phyloP scores from a whole-genome alignment of 805 yeast genomes.

The Priceomyces medius region DNA sequence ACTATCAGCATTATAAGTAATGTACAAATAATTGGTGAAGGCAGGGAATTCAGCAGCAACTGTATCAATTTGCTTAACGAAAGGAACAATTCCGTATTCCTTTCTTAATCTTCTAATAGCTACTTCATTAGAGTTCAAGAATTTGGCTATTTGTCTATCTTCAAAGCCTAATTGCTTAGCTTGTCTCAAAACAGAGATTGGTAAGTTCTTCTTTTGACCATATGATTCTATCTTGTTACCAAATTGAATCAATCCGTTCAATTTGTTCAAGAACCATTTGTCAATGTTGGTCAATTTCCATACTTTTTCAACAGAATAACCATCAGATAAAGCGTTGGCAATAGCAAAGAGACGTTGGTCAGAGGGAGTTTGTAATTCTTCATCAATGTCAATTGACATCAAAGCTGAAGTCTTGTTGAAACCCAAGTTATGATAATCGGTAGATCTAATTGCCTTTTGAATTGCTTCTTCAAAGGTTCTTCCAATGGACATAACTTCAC shows the following conservation, averaged over 20 bases:
- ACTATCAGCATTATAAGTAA: constrained; percentile 89
- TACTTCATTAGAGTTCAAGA: constrained; percentile 84
- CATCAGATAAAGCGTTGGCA: constrained; percentile 88
- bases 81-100: constrained; percentile 83
- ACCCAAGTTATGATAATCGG: constrained; percentile 94
- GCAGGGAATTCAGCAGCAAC: constrained; percentile 99
- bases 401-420: constrained; percentile 82
- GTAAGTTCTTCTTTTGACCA: constrained; percentile 60
- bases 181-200: constrained; percentile 63
- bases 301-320: constrained; percentile 88
- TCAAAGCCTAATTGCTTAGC: constrained; percentile 97
- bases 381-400: constrained; percentile 88
- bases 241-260: constrained; percentile 70
- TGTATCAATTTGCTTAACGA: constrained; percentile 95
- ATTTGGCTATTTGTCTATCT: constrained; percentile 92
- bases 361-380: constrained; percentile 94
- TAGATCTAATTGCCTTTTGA: constrained; percentile 95
- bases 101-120: constrained; percentile 87
- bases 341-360: constrained; percentile 95
- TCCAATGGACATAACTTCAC: constrained; percentile 98
- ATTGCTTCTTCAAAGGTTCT: constrained; percentile 97
- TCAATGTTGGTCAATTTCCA: constrained; percentile 91
- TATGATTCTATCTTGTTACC: constrained; percentile 60
- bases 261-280: constrained; percentile 92
- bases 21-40: constrained; percentile 86